A percentile compares a stretch with the other conserved stretches of the same genome.
Evolutionary conservation across 345 rosid species (phyloP).

Genomic region (Aquilaria yunnanensis): DNA sequence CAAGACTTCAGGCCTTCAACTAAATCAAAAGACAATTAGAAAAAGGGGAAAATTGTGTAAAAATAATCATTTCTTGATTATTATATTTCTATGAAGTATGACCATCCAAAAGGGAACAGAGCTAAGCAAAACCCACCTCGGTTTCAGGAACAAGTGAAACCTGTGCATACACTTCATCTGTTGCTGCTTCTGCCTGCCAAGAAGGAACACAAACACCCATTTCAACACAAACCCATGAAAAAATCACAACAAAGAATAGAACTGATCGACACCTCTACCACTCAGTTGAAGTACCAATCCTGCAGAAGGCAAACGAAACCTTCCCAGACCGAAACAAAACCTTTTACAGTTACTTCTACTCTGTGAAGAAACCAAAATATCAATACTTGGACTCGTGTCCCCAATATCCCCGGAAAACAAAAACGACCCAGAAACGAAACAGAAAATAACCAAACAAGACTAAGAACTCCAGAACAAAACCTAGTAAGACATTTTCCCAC

Average conservation of each 20-base stretch:
- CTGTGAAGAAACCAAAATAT: not conserved
- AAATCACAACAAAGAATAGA: not conserved
- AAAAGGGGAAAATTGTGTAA: too few species aligned
- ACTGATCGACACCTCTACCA: not conserved
- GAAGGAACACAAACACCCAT: slow-evolving; percentile 11
- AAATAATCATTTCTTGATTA: not conserved
- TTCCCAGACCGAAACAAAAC: not conserved
- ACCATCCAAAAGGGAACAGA: slow-evolving; percentile 7
- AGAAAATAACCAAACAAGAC: slow-evolving; percentile 4
- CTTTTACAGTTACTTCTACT: slow-evolving; percentile 1
- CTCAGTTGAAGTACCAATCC: not conserved
- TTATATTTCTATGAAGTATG: not conserved
- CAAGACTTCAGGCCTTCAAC: not conserved
- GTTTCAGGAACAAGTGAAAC: slow-evolving; percentile 75
- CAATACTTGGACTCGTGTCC: not conserved
- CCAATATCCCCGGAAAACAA: slow-evolving; percentile 3
- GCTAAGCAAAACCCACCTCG: slow-evolving; percentile 47
- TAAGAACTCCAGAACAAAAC: not conserved
- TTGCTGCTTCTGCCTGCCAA: slow-evolving; percentile 81
- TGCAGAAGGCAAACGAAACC: slow-evolving; percentile 1
- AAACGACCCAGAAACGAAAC: not conserved
- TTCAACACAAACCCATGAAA: slow-evolving; percentile 14
- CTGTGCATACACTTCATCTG: slow-evolving; percentile 92
- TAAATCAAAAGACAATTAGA: not conserved
- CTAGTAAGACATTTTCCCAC: slow-evolving; percentile 1